Conservation (phyloP, 2,329 filamentous ascomycete species). For the Stagonosporopsis chrysanthemi region DNA sequence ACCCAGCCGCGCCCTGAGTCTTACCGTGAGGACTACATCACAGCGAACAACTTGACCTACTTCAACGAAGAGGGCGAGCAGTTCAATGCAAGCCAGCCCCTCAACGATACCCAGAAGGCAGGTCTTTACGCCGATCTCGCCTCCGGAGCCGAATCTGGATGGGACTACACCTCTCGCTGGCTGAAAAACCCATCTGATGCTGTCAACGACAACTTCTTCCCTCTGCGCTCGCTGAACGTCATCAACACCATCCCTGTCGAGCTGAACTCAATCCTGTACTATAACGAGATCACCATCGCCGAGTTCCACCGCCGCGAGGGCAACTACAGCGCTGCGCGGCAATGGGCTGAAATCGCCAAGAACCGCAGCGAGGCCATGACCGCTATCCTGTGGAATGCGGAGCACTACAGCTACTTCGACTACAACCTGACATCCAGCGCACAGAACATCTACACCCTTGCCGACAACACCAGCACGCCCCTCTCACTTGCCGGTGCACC, state of each 20-base stretch:
- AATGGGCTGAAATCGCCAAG: slow-evolving; percentile 60
- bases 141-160: slow-evolving; percentile 70
- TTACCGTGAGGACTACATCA: slow-evolving; percentile 70
- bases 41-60: slow-evolving; percentile 71
- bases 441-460: slow-evolving; percentile 63
- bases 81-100: slow-evolving; percentile 60
- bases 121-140: slow-evolving; percentile 69
- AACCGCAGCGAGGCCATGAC: slow-evolving; percentile 69
- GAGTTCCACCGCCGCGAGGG: slow-evolving; percentile 61
- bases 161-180: slow-evolving; percentile 70
- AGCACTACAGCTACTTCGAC: slow-evolving; percentile 71
- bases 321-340: slow-evolving; percentile 58
- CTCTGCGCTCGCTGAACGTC: slow-evolving; percentile 69
- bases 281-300: slow-evolving; percentile 68
- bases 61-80: slow-evolving; percentile 65
- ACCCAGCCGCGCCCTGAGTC: slow-evolving; percentile 73
- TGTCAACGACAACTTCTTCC: slow-evolving; percentile 68
- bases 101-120: slow-evolving; percentile 62
- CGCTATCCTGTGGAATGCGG: slow-evolving; percentile 69
- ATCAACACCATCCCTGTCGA: slow-evolving; percentile 68
- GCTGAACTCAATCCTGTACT: slow-evolving; percentile 73
- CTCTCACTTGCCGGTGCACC: slow-evolving; percentile 56
- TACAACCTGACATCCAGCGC: slow-evolving; percentile 68
- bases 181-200: slow-evolving; percentile 65
- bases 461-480: slow-evolving; percentile 51